Conservation (phyloP, 2,329 filamentous ascomycete genomes). For the Keithomyces neogunnii region DNA sequence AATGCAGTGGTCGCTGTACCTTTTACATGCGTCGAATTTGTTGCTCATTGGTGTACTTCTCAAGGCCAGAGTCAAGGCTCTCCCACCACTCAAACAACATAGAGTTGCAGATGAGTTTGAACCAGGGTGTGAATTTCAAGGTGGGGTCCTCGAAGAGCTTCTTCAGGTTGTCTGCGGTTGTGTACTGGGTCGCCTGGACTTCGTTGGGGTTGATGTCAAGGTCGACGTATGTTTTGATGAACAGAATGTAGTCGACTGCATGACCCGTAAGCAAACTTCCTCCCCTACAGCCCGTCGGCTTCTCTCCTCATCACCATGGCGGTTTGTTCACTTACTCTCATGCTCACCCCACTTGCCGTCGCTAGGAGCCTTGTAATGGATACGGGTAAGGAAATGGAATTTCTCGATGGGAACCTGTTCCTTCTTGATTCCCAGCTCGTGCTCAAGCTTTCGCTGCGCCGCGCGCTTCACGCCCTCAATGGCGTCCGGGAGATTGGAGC, state of each 20-base stretch:
- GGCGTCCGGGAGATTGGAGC: conserved; percentile 69
- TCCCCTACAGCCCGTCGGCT: not conserved
- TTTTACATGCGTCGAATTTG: conserved; percentile 74
- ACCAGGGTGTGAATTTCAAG: conserved; percentile 94
- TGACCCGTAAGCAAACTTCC: conserved; percentile 5
- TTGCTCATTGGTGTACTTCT: conserved; percentile 79
- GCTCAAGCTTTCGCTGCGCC: conserved; percentile 85
- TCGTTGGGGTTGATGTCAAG: conserved; percentile 79
- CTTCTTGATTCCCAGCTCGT: conserved; percentile 86
- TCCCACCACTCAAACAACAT: conserved; percentile 99
- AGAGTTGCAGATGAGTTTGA: conserved; percentile 96
- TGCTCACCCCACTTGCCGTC: conserved; percentile 99
- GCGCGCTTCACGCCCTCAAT: conserved; percentile 83
- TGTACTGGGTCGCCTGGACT: conserved; percentile 76
- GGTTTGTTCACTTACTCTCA: conserved; percentile 60
- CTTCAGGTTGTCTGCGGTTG: conserved; percentile 74
- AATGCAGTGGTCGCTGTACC: conserved; percentile 2
- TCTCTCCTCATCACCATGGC: not conserved
- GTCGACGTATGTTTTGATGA: conserved; percentile 91
- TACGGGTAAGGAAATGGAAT: conserved; percentile 90
- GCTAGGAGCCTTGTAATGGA: conserved; percentile 96
- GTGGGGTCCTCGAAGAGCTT: conserved; percentile 72
- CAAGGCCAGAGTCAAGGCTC: conserved; percentile 69
- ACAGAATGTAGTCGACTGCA: conserved; percentile 93
- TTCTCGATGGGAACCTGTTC: conserved; percentile 84